Evolutionary conservation across 345 rosid genomes (phyloP), one percentile per base, ranked within the genome.

Genomic region (Dipteronia dyeriana): DNA sequence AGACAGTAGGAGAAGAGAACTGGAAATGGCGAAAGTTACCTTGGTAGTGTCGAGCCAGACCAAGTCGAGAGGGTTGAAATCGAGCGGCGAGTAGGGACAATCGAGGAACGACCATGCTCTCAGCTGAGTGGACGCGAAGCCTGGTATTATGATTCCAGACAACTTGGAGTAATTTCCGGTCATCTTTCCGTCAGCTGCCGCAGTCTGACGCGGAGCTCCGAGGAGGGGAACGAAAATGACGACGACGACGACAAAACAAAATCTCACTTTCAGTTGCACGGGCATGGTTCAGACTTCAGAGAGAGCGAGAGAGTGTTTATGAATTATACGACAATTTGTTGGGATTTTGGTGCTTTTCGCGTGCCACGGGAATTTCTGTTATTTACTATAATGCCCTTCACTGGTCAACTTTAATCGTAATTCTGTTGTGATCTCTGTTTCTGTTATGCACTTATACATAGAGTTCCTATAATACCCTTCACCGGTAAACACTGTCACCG

Each of bases 41-140:
- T 96, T 96, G 75, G 99, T 94, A 70, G 91, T 89, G 83, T 96
- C 98, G 54, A 96, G 91, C 99, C 99, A 96, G 56, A 96, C 99
- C 71, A 92, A 86, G 89, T 96, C 98, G 78, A 94, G 99, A 51
- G 99, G 99, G 84, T 94, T 94, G 87, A 96, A 96, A 86, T 96
- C 97, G 82, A 96, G 93, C 22, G 99, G 99, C 56, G 94, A 84
- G 86, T 87, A 94, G 0, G 99, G 98, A 70, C 99, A 96, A 88
- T 96, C 98, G 66, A 96, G 98, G 76, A 94, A 86, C 62, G 99
- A 96, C 99, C 99, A 96, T 12, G 98, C 99, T 77, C 99, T 82
- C 10, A 96, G 84, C 97, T 94, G 99, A 80, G 98, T 89, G 70
- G 98, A 96, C 34, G 99, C 99, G 81, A 96, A 96, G 61, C 97